Conservation (phyloP, 2,329 filamentous ascomycete genomes). For the Simplicillium aogashimaense region DNA sequence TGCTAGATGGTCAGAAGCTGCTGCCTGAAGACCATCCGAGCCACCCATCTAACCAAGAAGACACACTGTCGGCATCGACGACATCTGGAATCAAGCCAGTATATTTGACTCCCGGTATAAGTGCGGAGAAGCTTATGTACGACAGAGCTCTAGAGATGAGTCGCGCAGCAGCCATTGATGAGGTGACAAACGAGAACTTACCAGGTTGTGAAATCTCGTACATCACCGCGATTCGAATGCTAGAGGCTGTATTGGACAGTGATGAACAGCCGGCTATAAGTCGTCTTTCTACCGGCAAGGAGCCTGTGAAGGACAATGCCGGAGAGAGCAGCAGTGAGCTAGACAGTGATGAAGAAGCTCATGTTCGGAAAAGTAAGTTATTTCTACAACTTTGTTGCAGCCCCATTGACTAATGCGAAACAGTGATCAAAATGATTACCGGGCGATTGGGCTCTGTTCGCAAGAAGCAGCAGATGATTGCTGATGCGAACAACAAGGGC, state of each 20-base stretch:
- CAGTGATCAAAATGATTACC: conserved; percentile 55
- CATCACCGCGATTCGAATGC: conserved; percentile 83
- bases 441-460: conserved; percentile 44
- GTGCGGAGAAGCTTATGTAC: conserved; percentile 96
- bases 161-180: conserved; percentile 84
- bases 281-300: conserved; percentile 25
- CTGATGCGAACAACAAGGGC: conserved; percentile 41
- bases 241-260: conserved; percentile 85
- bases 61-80: conserved; percentile 44
- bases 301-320: conserved; percentile 28
- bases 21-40: conserved; percentile 78
- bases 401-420: conserved; percentile 12
- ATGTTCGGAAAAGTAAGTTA: conserved; percentile 60
- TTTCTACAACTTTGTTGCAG: background rate
- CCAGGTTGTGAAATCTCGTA: conserved; percentile 86
- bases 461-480: conserved; percentile 53
- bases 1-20: conserved; percentile 75
- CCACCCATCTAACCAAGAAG: conserved; percentile 69
- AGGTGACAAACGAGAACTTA: conserved; percentile 86
- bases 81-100: conserved; percentile 66
- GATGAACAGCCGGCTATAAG: conserved; percentile 48
- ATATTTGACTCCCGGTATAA: conserved; percentile 76
- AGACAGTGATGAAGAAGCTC: conserved; percentile 56
- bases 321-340: conserved; percentile 6
- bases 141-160: conserved; percentile 97